Evolutionary conservation across 2,329 filamentous ascomycete species (phyloP).

Genomic region (Ascochyta clinopodiicola): DNA sequence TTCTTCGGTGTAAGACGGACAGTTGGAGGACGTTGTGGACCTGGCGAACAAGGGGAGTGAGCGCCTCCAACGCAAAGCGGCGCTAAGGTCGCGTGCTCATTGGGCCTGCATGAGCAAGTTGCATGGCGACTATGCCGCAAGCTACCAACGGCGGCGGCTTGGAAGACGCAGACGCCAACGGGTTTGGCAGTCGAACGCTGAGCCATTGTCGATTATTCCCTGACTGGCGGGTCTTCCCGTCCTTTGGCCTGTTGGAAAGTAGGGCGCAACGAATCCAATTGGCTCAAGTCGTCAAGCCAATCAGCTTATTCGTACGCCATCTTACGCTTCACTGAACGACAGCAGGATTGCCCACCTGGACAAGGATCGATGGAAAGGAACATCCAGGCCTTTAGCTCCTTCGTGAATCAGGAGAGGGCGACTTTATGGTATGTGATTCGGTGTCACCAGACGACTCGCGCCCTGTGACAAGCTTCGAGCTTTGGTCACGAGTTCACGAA

Average conservation of each 20-base stretch:
- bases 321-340: background rate
- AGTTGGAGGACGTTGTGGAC: slow-evolving; percentile 10
- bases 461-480: slow-evolving; percentile 6
- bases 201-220: slow-evolving; percentile 15
- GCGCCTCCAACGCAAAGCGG: slow-evolving; percentile 12
- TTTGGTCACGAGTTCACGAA: slow-evolving; percentile 13
- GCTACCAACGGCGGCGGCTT: slow-evolving; percentile 17
- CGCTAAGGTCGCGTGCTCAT: slow-evolving; percentile 16
- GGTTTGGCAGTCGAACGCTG: slow-evolving; percentile 12
- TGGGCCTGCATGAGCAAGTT: slow-evolving; percentile 1
- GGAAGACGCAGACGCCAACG: slow-evolving; percentile 12
- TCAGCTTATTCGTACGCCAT: slow-evolving; percentile 2
- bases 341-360: slow-evolving; percentile 1
- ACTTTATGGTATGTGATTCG: slow-evolving; percentile 10
- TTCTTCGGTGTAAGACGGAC: slow-evolving; percentile 5
- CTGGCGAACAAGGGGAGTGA: background rate
- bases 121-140: slow-evolving; percentile 14
- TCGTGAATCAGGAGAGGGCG: background rate
- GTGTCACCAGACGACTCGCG: slow-evolving; percentile 2
- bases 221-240: slow-evolving; percentile 12
- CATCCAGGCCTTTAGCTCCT: slow-evolving; percentile 1
- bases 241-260: slow-evolving; percentile 8
- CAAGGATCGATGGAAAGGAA: background rate
- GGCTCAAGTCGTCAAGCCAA: slow-evolving; percentile 6
- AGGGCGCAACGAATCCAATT: background rate